Evolutionary conservation across 306 rosid species (phyloP).

Genomic region (barrel medic (Medicago truncatula)): MtrunA17r5.0-ANR NC_053048.1:49786501-49787000

Average conservation of each 20-base stretch:
- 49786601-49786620: conserved; percentile 42
- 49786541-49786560: conserved; percentile 49
- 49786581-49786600: conserved; percentile 15
- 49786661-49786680: conserved; percentile 63
- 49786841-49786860: conserved; percentile 35
- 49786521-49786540: conserved; percentile 60
- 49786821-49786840: conserved; percentile 43
- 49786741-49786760: conserved; percentile 44
- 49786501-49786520: conserved; percentile 58
- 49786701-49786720: conserved; percentile 58
- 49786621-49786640: conserved; percentile 64
- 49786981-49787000: conserved; percentile 5
- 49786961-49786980: not conserved
- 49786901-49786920: not conserved
- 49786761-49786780: no score
- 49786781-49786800: conserved; percentile 35
- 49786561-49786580: conserved; percentile 23
- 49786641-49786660: conserved; percentile 66
- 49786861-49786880: not conserved
- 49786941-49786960: not conserved
- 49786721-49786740: conserved; percentile 52
- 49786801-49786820: conserved; percentile 39
- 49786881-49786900: not conserved
- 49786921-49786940: conserved; percentile 5
- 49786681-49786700: conserved; percentile 55